Evolutionary conservation across 2,329 filamentous ascomycete species (phyloP).

Genomic region (Fusarium mexicanum): DNA sequence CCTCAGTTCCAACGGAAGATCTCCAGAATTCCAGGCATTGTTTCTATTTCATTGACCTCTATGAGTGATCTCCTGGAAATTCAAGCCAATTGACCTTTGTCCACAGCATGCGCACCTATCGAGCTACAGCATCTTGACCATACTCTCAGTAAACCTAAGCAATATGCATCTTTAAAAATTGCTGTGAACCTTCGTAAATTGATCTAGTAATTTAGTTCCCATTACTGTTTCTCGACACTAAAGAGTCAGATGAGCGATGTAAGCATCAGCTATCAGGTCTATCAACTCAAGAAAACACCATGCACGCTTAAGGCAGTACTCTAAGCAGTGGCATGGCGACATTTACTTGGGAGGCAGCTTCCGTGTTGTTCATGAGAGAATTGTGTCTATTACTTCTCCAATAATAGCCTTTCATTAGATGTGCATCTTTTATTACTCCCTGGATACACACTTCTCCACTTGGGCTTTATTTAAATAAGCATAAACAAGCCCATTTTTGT

Average conservation of each 20-base stretch:
- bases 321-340: no score
- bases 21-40: rapidly evolving
- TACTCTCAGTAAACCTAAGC: no score
- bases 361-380: no score
- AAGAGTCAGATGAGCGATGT: no score
- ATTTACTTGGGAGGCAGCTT: no score
- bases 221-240: not conserved
- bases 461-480: not conserved
- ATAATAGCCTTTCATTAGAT: no score
- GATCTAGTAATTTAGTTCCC: not conserved
- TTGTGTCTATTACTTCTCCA: no score
- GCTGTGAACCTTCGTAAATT: rapidly evolving
- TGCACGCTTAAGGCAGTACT: no score
- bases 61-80: rapidly evolving
- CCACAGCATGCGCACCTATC: not conserved
- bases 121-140: not conserved
- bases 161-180: not conserved
- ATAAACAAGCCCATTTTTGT: not conserved
- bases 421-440: no score
- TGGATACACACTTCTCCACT: no score
- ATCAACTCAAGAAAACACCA: not conserved
- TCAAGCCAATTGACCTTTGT: no score
- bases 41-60: no score
- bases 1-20: rapidly evolving
- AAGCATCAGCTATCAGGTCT: not conserved